Evolutionary conservation across 345 rosid genomes (phyloP).

Genomic region (Raphanus raphanistrum): DNA sequence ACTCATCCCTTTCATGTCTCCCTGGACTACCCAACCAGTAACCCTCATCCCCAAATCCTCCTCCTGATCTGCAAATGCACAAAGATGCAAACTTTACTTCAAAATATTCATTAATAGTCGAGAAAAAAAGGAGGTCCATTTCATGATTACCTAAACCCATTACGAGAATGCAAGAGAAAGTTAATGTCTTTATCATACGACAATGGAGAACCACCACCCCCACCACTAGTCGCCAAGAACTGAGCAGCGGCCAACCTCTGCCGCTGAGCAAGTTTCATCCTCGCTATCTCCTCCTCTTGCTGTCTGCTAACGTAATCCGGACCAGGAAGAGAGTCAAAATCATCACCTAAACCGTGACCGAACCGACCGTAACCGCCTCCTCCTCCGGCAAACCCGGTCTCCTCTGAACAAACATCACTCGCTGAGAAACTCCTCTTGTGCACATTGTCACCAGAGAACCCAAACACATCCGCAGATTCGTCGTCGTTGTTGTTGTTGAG

Average conservation of each 20-base stretch:
- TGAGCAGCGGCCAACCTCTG: constrained; percentile 73
- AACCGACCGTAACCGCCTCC: constrained; percentile 61
- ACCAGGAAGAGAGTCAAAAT: constrained; percentile 40
- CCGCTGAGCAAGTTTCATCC: constrained; percentile 61
- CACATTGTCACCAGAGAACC: too few species aligned
- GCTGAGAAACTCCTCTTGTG: constrained; percentile 85
- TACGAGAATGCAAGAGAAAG: constrained; percentile 61
- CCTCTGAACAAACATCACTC: constrained; percentile 58
- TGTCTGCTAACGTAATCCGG: constrained; percentile 58
- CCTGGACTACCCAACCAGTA: constrained; percentile 57
- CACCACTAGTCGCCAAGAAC: constrained; percentile 46
- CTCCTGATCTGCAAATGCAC: constrained; percentile 54
- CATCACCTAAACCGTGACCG: constrained; percentile 45
- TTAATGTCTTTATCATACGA: constrained; percentile 60
- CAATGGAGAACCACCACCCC: constrained; percentile 44
- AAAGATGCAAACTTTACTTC: constrained; percentile 3
- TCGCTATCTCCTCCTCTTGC: constrained; percentile 57
- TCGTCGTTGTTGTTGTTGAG: constrained; percentile 57
- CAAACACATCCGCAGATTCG: constrained; percentile 38
- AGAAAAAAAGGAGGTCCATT: neutral
- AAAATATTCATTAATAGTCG: too few species aligned
- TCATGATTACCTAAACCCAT: constrained; percentile 63
- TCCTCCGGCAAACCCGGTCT: constrained; percentile 48
- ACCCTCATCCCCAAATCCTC: constrained; percentile 57
- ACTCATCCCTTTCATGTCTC: constrained; percentile 60